Evolutionary conservation across 1,284 basidiomycete genomes (phyloP).

Genomic region (Volvariella surrecta): DNA sequence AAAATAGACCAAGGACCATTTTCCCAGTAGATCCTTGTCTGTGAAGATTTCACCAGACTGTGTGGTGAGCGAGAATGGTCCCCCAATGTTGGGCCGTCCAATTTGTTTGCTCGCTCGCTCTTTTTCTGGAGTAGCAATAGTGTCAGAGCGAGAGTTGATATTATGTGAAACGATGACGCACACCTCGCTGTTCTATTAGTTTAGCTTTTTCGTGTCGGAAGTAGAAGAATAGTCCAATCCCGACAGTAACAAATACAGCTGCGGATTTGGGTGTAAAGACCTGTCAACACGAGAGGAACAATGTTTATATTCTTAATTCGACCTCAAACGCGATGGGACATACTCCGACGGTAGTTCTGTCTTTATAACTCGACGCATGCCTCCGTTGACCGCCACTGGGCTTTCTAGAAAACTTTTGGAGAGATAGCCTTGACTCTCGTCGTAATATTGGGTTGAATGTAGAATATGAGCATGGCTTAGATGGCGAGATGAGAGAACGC

Average conservation of each 20-base stretch:
- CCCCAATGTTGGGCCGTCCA: conserved; percentile 80
- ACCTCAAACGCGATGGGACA: too few species aligned
- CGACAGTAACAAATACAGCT: conserved; percentile 75
- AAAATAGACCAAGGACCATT: conserved; percentile 92
- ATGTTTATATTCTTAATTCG: too few species aligned
- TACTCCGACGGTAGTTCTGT: too few species aligned
- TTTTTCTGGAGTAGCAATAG: conserved; percentile 53
- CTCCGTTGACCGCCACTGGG: too few species aligned
- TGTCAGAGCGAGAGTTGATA: neutral
- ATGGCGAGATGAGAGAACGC: too few species aligned
- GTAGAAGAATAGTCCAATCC: conserved; percentile 80
- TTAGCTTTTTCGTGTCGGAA: conserved; percentile 84
- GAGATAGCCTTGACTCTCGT: too few species aligned
- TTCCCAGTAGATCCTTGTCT: conserved; percentile 77
- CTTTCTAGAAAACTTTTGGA: too few species aligned
- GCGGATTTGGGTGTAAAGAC: conserved; percentile 86
- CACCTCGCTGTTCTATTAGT: conserved; percentile 69
- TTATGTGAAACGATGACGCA: conserved; percentile 9
- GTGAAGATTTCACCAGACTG: conserved; percentile 68
- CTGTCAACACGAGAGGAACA: too few species aligned
- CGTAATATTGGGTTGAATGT: too few species aligned
- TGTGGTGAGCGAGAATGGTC: conserved; percentile 75
- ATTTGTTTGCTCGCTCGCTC: conserved; percentile 49
- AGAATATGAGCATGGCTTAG: too few species aligned
- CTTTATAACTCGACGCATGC: too few species aligned